Evolutionary conservation across 2,329 filamentous ascomycete genomes (phyloP).

Genomic region (Domatiomyces catenatus): DNA sequence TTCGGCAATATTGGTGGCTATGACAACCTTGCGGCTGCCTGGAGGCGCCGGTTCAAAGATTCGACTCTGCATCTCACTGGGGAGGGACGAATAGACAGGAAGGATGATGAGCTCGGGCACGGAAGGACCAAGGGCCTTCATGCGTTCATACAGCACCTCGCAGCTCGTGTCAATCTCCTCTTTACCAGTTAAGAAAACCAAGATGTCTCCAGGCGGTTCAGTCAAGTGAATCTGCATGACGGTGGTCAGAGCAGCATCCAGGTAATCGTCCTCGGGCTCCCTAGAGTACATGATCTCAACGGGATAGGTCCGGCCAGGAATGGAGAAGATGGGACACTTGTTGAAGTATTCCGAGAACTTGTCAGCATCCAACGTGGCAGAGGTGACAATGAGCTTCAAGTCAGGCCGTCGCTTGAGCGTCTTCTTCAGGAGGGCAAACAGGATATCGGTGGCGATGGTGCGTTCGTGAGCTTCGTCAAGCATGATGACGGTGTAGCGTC

Average conservation of each 20-base stretch:
- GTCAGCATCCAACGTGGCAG: slow-evolving; percentile 87
- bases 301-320: slow-evolving; percentile 85
- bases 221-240: slow-evolving; percentile 97
- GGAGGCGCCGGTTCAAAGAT: slow-evolving; percentile 89
- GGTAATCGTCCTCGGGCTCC: slow-evolving; percentile 88
- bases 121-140: slow-evolving; percentile 82
- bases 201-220: slow-evolving; percentile 79
- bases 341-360: slow-evolving; percentile 97
- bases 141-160: slow-evolving; percentile 82
- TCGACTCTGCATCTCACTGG: slow-evolving; percentile 79
- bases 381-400: slow-evolving; percentile 89
- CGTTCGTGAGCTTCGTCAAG: slow-evolving; percentile 95
- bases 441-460: slow-evolving; percentile 86
- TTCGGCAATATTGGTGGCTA: slow-evolving; percentile 96
- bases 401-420: slow-evolving; percentile 73
- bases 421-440: slow-evolving; percentile 90
- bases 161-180: slow-evolving; percentile 95
- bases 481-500: slow-evolving; percentile 90
- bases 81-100: slow-evolving; percentile 89
- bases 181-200: slow-evolving; percentile 93
- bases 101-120: slow-evolving; percentile 87
- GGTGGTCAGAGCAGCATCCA: slow-evolving; percentile 84
- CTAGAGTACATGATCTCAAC: slow-evolving; percentile 92
- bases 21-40: slow-evolving; percentile 81
- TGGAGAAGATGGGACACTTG: slow-evolving; percentile 88